phyloP scores from a whole-genome alignment of 129 eudicot genomes.

The Lactuca sativa region DNA sequence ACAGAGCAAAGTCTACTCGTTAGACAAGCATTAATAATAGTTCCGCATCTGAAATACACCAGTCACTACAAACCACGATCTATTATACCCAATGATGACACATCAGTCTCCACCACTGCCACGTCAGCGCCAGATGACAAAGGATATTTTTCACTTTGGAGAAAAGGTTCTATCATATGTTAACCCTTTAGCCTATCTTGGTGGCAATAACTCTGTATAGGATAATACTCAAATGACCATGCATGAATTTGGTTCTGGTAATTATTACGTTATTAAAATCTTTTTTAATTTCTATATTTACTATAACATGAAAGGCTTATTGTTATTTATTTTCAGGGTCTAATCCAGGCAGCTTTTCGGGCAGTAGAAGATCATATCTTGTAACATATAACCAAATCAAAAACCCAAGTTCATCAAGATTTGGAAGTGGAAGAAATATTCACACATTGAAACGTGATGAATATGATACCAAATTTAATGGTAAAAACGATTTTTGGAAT shows the following conservation, averaged over 20 bases:
- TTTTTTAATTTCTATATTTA: too few species aligned
- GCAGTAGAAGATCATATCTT: conserved; percentile 37
- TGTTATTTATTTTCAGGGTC: conserved; percentile 45
- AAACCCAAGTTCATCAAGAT: conserved; percentile 37
- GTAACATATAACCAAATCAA: conserved; percentile 35
- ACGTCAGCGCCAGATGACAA: conserved; percentile 50
- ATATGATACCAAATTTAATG: conserved; percentile 56
- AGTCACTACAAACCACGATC: conserved; percentile 36
- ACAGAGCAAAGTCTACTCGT: conserved; percentile 53
- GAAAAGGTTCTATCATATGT: conserved; percentile 56
- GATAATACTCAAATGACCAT: conserved; percentile 51
- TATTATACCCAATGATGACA: conserved; percentile 4
- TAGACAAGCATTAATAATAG: conserved; percentile 80
- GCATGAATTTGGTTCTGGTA: conserved; percentile 42
- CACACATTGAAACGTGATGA: conserved; percentile 77
- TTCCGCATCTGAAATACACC: conserved; percentile 40
- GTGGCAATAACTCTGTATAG: conserved; percentile 40
- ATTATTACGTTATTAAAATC: not conserved
- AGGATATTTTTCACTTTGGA: conserved; percentile 57
- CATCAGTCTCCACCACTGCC: conserved; percentile 31
- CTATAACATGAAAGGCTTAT: not conserved
- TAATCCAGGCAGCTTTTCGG: conserved; percentile 39
- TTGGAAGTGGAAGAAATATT: conserved; percentile 82
- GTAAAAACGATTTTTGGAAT: conserved; percentile 75
- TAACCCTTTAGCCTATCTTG: conserved; percentile 74